Base-by-base conservation (phyloP, 805 yeast species). In the Yamadazyma sp. region DNA sequence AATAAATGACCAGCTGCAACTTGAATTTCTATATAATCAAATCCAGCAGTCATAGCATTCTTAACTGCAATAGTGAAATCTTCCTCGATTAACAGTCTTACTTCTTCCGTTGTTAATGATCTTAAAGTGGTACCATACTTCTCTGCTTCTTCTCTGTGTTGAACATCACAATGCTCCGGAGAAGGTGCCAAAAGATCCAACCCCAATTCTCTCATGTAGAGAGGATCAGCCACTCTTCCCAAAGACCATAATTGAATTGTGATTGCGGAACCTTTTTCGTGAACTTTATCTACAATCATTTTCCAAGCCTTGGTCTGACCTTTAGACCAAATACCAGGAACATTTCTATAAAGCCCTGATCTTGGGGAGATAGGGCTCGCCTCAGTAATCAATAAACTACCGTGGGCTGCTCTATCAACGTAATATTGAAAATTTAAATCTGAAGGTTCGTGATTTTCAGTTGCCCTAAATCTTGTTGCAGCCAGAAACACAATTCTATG, bases 181-280 rank as follows among this genome's bases (percentile, higher is more conserved):
- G 36, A 33, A 9, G 36, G 36, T 4, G 5, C 8, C 3, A 47
- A 36, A 13, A 44, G 38, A n/a, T 36, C 45, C 6, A 40, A 40
- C 9, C 60, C 56, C 6, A 33, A 28, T 20, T 46, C 30, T 34
- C 60, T 48, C 12, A 58, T 52, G 5, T 51, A 30, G 2, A 31
- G 38, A 14, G 60, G 53, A 22, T 44, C 50, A 16, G 55, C 63
- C 27, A 55, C 63, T 33, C 77, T 55, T 15, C 81, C 81, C 15
- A 75, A 49, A 10, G 58, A 62, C 80, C 80, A 77, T 17, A 80
- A 42, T 57, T 79, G 85, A 19, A 68, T 49, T 28, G 72, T 56
- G 3, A 66, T 50, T 30, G 52, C 62, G 0, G 80, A 66, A 17
- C 52, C 47, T 42, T 70, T 62, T 1, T 45, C 56, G 46, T 76